Percentiles rank a stretch among this genome's conserved stretches.
These are phyloP conservation scores for Sphagnum fallax DNA, from an alignment of 228 moss, liverwort and hornwort species.

Conservation along the genomic window DNA sequence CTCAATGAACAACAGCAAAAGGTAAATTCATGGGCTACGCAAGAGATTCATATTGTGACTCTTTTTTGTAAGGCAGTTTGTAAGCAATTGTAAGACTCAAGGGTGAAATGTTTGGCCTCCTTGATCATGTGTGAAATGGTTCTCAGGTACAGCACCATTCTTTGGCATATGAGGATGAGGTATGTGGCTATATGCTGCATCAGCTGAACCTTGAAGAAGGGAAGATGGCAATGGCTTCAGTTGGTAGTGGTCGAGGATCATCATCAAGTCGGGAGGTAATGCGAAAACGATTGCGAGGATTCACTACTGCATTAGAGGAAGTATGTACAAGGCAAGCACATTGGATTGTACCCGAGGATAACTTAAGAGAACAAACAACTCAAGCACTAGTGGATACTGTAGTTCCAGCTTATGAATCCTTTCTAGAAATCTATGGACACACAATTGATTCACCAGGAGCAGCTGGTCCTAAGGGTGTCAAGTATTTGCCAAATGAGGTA, in stretches of 20 bases:
- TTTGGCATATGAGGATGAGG: slow-evolving; percentile 58
- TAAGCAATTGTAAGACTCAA: neutral
- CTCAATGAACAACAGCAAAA: slow-evolving; percentile 55
- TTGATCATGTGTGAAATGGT: neutral
- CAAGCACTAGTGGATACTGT: slow-evolving; percentile 68
- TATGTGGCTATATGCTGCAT: slow-evolving; percentile 62
- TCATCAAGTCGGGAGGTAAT: slow-evolving; percentile 45
- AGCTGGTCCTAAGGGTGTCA: slow-evolving; percentile 39
- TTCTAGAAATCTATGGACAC: slow-evolving; percentile 24
- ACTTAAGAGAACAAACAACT: slow-evolving; percentile 56
- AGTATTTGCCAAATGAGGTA: slow-evolving; percentile 75
- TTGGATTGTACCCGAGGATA: slow-evolving; percentile 76
- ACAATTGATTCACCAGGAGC: slow-evolving; percentile 56
- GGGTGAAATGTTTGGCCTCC: neutral
- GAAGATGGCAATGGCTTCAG: slow-evolving; percentile 35
- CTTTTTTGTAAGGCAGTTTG: neutral
- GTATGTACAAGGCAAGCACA: slow-evolving; percentile 54
- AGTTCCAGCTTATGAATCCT: slow-evolving; percentile 64
- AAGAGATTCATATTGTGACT: neutral
- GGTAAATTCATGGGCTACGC: slow-evolving; percentile 10
- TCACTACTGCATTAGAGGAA: slow-evolving; percentile 59
- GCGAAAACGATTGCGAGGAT: slow-evolving; percentile 51
- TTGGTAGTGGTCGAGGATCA: slow-evolving; percentile 53
- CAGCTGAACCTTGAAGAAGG: slow-evolving; percentile 62
- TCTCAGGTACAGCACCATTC: slow-evolving; percentile 63